Conservation (phyloP, 805 yeast genomes). For the Clavispora fructus region DNA sequence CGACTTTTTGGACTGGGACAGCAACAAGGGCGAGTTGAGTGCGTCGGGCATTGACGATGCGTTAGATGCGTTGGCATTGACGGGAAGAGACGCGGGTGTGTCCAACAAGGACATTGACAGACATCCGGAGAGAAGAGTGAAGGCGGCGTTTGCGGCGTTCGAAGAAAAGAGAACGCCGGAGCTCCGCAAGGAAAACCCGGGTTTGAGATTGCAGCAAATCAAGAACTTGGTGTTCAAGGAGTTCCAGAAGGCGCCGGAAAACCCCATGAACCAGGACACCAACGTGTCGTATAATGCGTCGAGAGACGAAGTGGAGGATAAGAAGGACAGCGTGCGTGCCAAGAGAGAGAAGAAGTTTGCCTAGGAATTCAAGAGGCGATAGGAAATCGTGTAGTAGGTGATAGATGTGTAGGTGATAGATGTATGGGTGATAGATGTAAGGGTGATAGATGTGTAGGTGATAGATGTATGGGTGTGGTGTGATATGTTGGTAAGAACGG, state of each 20-base stretch:
- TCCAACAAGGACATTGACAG: conserved; percentile 63
- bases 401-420: too few relatives aligned
- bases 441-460: too few relatives aligned
- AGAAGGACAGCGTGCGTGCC: conserved; percentile 45
- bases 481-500: too few relatives aligned
- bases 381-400: too few relatives aligned
- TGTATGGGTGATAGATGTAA: too few relatives aligned
- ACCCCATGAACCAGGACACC: conserved; percentile 79
- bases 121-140: conserved; percentile 85
- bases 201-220: conserved; percentile 71
- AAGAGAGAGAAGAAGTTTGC: conserved; percentile 40
- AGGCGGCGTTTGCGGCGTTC: conserved; percentile 69
- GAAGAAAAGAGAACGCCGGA: conserved; percentile 72
- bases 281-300: conserved; percentile 60
- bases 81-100: conserved; percentile 53
- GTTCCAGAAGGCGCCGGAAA: conserved; percentile 73
- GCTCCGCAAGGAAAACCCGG: conserved; percentile 69
- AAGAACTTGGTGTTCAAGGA: conserved; percentile 73
- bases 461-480: too few relatives aligned
- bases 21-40: conserved; percentile 46
- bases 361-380: background rate
- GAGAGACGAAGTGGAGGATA: conserved; percentile 41
- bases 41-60: conserved; percentile 79
- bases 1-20: conserved; percentile 55
- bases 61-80: conserved; percentile 67